Conservation (phyloP, 2,329 filamentous ascomycete genomes). For the Pseudogymnoascus sp. region DNA sequence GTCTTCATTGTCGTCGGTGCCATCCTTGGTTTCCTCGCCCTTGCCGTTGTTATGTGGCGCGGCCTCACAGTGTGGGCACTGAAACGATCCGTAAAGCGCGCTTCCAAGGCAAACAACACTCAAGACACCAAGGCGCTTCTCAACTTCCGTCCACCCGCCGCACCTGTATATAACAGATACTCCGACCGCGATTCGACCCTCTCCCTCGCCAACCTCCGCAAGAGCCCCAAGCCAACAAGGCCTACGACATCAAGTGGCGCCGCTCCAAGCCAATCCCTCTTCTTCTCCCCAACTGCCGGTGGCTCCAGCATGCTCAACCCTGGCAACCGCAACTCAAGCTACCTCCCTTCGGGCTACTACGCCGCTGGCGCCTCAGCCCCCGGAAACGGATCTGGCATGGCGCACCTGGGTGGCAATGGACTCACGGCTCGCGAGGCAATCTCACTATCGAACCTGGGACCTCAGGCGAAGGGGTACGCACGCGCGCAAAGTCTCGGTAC, state of each 20-base stretch:
- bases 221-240: slow-evolving; percentile 27
- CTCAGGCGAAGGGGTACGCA: slow-evolving; percentile 44
- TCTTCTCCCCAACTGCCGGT: slow-evolving; percentile 89
- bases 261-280: slow-evolving; percentile 44
- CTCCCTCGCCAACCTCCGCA: slow-evolving; percentile 26
- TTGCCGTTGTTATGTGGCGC: slow-evolving; percentile 82
- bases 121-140: slow-evolving; percentile 59
- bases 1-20: slow-evolving; percentile 94
- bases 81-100: slow-evolving; percentile 81
- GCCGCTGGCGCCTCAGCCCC: slow-evolving; percentile 48
- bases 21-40: slow-evolving; percentile 72
- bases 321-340: slow-evolving; percentile 63
- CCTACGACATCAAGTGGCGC: slow-evolving; percentile 27
- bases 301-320: slow-evolving; percentile 46
- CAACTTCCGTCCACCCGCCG: slow-evolving; percentile 46
- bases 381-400: slow-evolving; percentile 28
- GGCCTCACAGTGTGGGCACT: slow-evolving; percentile 81
- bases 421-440: slow-evolving; percentile 36
- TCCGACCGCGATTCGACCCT: slow-evolving; percentile 40
- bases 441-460: slow-evolving; percentile 49
- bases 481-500: slow-evolving; percentile 37
- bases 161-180: slow-evolving; percentile 57
- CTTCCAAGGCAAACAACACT: slow-evolving; percentile 65
- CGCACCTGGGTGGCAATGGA: slow-evolving; percentile 33
- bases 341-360: slow-evolving; percentile 88